Evolutionary conservation across 2,329 filamentous ascomycete genomes (phyloP), one percentile per base, ranked within the genome.

Genomic region (Aspergillus pseudonomiae): DNA sequence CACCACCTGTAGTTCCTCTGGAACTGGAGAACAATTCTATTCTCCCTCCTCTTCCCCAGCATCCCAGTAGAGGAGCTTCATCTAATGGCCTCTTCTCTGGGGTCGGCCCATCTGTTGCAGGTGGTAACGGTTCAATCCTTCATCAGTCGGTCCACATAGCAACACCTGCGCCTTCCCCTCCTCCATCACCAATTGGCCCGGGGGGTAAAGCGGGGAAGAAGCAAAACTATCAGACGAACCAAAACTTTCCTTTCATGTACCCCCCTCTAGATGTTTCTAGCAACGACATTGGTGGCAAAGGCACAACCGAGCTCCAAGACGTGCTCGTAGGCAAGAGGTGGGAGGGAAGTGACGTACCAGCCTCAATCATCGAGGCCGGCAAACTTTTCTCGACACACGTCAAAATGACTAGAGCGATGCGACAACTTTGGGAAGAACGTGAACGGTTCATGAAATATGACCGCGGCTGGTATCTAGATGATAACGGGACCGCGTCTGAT

Each of bases 181-280:
- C 95, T 0, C 95, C 95, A 1, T 97, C 94, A 1, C 95, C 95
- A 11, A 90, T 90, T 39, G 94, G 87, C 1, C 86, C 87, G 3
- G 87, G 93, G 30, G 93, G 93, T 0, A 99, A 98, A 77, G 92
- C 91, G 59, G 94, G 91, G 0, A 99, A 99, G 83, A 99, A 99
- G 75, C 95, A 99, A 74, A 99, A 98, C 70, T 99, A 99, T 73
- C 95, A 99, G 77, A 99, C 95, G 0, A 99, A 99, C 74, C 95
- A 99, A 72, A 95, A 97, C 74, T 98, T 99, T 68, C 95, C 95
- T 0, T 98, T 99, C 74, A 89, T 99, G 81, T 99, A 99, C 70
- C 95, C 95, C 2, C 95, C 95, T 1, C 82, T 97, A 21, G 94
- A 97, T 77, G 90, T 89, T 65, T 90, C 88, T 28, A 97, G 93